Evolutionary conservation across 495 filamentous ascomycete species (phyloP).

Genomic region (Oidiodendron maius): DNA sequence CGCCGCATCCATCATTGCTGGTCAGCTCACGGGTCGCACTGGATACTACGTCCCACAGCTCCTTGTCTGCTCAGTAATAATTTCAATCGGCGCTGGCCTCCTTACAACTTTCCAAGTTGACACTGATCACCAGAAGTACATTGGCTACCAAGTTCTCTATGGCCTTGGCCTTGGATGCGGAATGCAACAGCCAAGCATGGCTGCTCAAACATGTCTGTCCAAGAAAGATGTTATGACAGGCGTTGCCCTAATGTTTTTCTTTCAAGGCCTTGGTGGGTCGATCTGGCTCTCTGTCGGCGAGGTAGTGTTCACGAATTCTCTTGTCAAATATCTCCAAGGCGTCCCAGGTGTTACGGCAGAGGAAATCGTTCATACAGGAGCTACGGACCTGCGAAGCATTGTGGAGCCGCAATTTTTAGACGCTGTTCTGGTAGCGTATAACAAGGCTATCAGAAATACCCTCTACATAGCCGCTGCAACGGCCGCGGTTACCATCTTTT

Average conservation of each 20-base stretch:
- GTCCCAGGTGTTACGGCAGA: constrained; percentile 35
- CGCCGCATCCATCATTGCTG: constrained; percentile 40
- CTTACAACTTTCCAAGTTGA: constrained; percentile 51
- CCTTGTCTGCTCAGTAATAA: constrained; percentile 43
- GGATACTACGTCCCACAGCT: constrained; percentile 67
- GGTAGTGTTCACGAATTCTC: constrained; percentile 51
- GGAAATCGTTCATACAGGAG: constrained; percentile 49
- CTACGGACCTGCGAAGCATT: constrained; percentile 19
- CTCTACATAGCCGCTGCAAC: constrained; percentile 21
- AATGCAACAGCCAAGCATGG: constrained; percentile 63
- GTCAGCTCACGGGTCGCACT: constrained; percentile 43
- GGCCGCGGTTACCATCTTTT: constrained; percentile 6
- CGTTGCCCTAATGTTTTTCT: constrained; percentile 55
- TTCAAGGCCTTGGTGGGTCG: constrained; percentile 55
- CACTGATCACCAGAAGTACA: constrained; percentile 50
- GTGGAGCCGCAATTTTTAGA: constrained; percentile 12
- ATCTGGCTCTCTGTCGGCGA: constrained; percentile 57
- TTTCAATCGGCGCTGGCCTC: constrained; percentile 55
- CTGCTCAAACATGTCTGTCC: constrained; percentile 48
- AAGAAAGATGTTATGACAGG: constrained; percentile 52
- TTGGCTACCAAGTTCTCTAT: constrained; percentile 63
- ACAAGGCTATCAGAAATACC: constrained; percentile 20
- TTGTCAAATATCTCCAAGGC: constrained; percentile 35
- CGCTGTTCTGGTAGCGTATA: constrained; percentile 25
- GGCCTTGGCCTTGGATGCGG: constrained; percentile 67